Evolutionary conservation across 148 eudicot species (phyloP).

Genomic region (Oxyria digyna): DNA sequence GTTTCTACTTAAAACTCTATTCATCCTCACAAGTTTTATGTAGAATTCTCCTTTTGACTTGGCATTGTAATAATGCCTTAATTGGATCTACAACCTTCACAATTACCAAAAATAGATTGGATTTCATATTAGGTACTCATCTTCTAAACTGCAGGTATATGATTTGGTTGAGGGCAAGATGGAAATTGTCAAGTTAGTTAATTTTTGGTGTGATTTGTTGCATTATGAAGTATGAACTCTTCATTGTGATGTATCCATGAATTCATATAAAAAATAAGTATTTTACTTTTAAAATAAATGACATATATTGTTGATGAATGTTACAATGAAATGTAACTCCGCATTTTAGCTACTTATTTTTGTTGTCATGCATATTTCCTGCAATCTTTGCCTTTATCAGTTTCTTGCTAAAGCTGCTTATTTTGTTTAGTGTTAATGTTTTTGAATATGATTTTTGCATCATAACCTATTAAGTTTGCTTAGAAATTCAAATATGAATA

Average conservation of each 20-base stretch:
- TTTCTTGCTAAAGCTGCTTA: no score
- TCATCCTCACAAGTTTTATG: not conserved
- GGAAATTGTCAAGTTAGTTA: conserved; percentile 87
- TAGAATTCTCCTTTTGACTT: not conserved
- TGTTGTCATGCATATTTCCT: not conserved
- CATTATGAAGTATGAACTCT: not conserved
- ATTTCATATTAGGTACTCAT: not conserved
- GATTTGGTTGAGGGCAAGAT: conserved; percentile 87
- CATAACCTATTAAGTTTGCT: no score
- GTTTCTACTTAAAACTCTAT: not conserved
- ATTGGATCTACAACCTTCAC: not conserved
- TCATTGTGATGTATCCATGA: not conserved
- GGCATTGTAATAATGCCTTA: not conserved
- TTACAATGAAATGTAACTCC: not conserved
- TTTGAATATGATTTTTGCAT: no score
- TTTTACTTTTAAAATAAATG: not conserved
- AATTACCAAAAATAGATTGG: not conserved
- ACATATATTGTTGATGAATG: not conserved
- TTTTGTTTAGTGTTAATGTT: no score
- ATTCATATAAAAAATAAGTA: not conserved
- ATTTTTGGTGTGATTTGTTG: not conserved
- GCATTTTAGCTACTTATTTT: not conserved
- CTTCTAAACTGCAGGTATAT: conserved; percentile 68
- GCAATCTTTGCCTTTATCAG: not conserved
- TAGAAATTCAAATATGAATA: no score